Evolutionary conservation across 352 stramenopile species (phyloP).

Genomic region (Phytophthora brassicae): DNA sequence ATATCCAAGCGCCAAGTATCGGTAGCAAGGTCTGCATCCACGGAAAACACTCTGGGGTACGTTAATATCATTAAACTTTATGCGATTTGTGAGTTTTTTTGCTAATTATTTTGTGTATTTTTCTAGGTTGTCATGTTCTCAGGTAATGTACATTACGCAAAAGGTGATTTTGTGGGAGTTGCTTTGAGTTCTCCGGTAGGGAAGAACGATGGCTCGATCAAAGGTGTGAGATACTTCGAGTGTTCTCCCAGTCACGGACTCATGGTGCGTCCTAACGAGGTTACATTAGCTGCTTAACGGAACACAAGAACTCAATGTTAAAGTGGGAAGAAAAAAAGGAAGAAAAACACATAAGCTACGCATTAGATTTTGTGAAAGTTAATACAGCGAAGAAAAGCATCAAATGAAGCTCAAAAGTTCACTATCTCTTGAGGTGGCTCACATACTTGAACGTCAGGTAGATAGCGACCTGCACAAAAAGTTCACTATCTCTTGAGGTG

Average conservation of each 20-base stretch:
- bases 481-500: slow-evolving; percentile 56
- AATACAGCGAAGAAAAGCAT: slow-evolving; percentile 4
- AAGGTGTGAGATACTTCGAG: slow-evolving; percentile 66
- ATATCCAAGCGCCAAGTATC: slow-evolving; percentile 8
- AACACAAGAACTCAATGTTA: too few relatives aligned
- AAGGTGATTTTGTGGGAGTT: slow-evolving; percentile 69
- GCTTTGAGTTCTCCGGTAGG: slow-evolving; percentile 53
- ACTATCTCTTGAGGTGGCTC: slow-evolving; percentile 65
- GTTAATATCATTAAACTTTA: too few relatives aligned
- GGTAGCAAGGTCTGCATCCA: slow-evolving; percentile 41
- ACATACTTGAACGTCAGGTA: slow-evolving; percentile 72
- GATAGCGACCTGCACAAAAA: slow-evolving; percentile 42
- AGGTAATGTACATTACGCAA: slow-evolving; percentile 69
- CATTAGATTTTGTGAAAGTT: slow-evolving; percentile 20
- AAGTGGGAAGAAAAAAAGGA: too few relatives aligned
- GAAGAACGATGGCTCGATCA: slow-evolving; percentile 78
- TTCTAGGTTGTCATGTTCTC: slow-evolving; percentile 60
- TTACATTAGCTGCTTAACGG: slow-evolving; percentile 23
- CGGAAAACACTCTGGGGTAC: slow-evolving; percentile 43
- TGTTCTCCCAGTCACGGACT: slow-evolving; percentile 56
- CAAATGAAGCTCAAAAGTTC: not conserved
- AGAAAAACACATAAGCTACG: slow-evolving; percentile 14
- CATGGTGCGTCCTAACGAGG: slow-evolving; percentile 67
- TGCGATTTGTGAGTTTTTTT: too few relatives aligned
- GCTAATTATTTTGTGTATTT: too few relatives aligned